These are phyloP conservation scores for Cordyceps farinosa DNA, from an alignment of 2,329 filamentous ascomycete genomes.

Conservation along the genomic window DNA sequence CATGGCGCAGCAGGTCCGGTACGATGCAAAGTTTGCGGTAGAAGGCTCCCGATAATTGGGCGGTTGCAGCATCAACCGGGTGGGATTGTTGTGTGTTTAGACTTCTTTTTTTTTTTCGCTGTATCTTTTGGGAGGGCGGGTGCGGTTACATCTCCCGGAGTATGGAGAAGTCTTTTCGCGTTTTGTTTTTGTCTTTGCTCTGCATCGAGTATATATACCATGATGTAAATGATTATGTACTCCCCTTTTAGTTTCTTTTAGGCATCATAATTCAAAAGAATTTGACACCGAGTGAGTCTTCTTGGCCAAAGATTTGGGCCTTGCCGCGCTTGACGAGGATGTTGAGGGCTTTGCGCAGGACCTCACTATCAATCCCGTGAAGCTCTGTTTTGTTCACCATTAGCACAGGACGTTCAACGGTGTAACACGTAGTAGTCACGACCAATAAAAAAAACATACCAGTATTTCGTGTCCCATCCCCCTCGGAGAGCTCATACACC, in stretches of 20 bases:
- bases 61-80: too few species aligned
- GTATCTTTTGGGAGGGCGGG: background rate
- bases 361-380: constrained; percentile 79
- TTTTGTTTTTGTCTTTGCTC: background rate
- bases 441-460: constrained; percentile 43
- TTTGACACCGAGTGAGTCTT: constrained; percentile 88
- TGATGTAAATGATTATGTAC: constrained; percentile 2
- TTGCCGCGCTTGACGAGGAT: constrained; percentile 85
- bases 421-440: too few species aligned
- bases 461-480: constrained; percentile 71
- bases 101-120: background rate
- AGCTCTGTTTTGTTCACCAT: constrained; percentile 56
- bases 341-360: constrained; percentile 74
- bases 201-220: constrained; percentile 11
- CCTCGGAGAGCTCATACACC: constrained; percentile 84
- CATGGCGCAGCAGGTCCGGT: constrained; percentile 79
- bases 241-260: background rate
- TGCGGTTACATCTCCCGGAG: background rate
- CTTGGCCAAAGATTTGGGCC: constrained; percentile 88
- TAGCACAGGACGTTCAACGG: too few species aligned
- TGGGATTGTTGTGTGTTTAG: too few species aligned
- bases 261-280: constrained; percentile 67
- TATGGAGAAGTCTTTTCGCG: background rate
- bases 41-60: constrained; percentile 38
- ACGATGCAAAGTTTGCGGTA: constrained; percentile 59